phyloP scores from a whole-genome alignment of 768 basidiomycete species.

The Hemileccinum impolitum region DNA sequence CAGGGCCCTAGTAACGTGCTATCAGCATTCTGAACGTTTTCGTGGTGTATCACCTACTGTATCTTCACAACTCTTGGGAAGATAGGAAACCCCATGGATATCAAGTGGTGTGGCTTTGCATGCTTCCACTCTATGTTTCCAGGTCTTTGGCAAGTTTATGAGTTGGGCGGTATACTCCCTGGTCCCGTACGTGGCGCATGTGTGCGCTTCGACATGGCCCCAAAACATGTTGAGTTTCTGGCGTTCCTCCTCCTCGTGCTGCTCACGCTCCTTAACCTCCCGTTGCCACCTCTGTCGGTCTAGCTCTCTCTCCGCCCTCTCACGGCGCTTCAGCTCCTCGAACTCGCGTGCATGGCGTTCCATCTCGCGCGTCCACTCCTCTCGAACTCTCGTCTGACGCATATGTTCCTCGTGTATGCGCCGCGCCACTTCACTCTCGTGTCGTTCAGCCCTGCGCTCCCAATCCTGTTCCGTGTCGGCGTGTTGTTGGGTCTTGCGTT shows the following conservation, averaged over 20 bases:
- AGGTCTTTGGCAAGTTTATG: constrained; percentile 25
- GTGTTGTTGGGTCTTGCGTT: not conserved
- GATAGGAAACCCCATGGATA: constrained; percentile 18
- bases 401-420: constrained; percentile 1
- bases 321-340: constrained; percentile 5
- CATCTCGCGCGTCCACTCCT: constrained; percentile 5
- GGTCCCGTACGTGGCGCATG: constrained; percentile 27
- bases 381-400: constrained; percentile 3
- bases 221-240: constrained; percentile 22
- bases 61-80: constrained; percentile 24
- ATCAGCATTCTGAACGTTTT: not conserved
- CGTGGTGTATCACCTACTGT: constrained; percentile 3
- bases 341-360: not conserved
- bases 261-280: constrained; percentile 15
- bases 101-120: constrained; percentile 21
- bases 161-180: constrained; percentile 30
- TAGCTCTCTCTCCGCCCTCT: not conserved
- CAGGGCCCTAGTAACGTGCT: constrained; percentile 6
- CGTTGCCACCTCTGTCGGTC: constrained; percentile 11
- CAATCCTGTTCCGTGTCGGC: not conserved
- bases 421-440: constrained; percentile 1
- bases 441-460: not conserved
- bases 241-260: constrained; percentile 24
- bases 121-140: constrained; percentile 17
- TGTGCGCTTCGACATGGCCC: constrained; percentile 13